phyloP scores from a whole-genome alignment of 352 stramenopile genomes.

The Phytophthora idaei region DNA sequence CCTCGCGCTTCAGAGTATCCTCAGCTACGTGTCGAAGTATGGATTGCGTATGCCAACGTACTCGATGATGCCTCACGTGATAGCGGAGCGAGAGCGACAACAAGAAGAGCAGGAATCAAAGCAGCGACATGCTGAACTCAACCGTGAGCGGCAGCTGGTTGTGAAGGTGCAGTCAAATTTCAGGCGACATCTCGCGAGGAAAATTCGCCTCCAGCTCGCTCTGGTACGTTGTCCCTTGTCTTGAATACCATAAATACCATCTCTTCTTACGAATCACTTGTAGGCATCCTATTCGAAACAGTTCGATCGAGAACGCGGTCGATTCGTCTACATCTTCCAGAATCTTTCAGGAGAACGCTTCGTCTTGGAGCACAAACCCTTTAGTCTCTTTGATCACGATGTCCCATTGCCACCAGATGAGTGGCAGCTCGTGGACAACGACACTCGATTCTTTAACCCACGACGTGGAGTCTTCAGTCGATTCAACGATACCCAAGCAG shows the following conservation, averaged over 20 bases:
- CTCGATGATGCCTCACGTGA: conserved; percentile 49
- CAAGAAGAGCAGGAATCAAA: not conserved
- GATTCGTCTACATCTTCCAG: conserved; percentile 48
- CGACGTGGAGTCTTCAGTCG: conserved; percentile 44
- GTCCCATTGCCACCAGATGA: conserved; percentile 50
- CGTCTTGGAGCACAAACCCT: conserved; percentile 42
- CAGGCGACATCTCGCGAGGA: conserved; percentile 41
- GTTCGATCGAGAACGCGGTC: conserved; percentile 32
- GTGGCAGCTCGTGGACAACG: conserved; percentile 34
- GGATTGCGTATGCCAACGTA: conserved; percentile 31
- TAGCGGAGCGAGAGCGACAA: conserved; percentile 29
- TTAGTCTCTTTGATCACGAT: conserved; percentile 53
- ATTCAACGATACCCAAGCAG: conserved; percentile 46
- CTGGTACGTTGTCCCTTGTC: conserved; percentile 25
- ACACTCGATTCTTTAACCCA: conserved; percentile 49
- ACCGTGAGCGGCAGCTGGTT: conserved; percentile 29
- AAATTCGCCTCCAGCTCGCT: conserved; percentile 40
- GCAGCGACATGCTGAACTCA: conserved; percentile 2
- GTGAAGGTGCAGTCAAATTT: conserved; percentile 42
- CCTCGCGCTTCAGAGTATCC: conserved; percentile 37
- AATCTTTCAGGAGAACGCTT: conserved; percentile 9
- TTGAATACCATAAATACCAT: not conserved
- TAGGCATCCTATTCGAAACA: conserved; percentile 54
- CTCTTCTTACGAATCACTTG: conserved; percentile 1
- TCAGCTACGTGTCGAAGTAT: conserved; percentile 47